These are phyloP conservation scores for Torulaspora delbrueckii DNA, from an alignment of 805 yeast genomes.

Conservation along the genomic window DNA sequence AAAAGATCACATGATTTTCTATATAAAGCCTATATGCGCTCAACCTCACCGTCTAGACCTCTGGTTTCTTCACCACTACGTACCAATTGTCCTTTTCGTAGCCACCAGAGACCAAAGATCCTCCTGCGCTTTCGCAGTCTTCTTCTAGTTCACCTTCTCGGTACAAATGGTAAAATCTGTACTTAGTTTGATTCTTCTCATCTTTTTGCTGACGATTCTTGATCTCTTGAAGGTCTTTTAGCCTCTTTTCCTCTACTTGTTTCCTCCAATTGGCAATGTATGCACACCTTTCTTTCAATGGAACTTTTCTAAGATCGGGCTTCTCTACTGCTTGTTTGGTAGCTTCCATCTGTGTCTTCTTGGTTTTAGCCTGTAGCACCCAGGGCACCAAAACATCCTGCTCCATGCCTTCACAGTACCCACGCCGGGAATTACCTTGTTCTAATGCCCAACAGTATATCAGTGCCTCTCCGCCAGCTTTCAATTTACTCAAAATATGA, in stretches of 20 bases:
- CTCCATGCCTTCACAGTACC: slow-evolving; percentile 85
- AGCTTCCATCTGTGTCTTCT: slow-evolving; percentile 29
- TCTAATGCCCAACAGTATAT: slow-evolving; percentile 97
- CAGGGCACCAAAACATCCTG: slow-evolving; percentile 96
- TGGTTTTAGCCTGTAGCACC: slow-evolving; percentile 60
- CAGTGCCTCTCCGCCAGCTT: slow-evolving; percentile 59
- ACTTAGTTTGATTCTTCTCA: slow-evolving; percentile 48
- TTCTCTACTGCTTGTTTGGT: slow-evolving; percentile 9
- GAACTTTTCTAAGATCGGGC: slow-evolving; percentile 25
- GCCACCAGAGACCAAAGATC: slow-evolving; percentile 59
- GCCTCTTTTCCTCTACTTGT: slow-evolving; percentile 25
- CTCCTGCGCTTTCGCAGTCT: slow-evolving; percentile 71
- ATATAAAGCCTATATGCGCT: background rate
- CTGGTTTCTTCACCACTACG: slow-evolving; percentile 44
- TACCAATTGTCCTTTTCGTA: slow-evolving; percentile 97
- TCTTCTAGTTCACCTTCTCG: slow-evolving; percentile 74
- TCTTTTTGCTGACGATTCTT: slow-evolving; percentile 20
- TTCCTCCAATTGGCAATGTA: slow-evolving; percentile 26
- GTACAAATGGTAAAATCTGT: slow-evolving; percentile 86
- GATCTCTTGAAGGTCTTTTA: slow-evolving; percentile 18
- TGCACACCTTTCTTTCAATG: slow-evolving; percentile 28
- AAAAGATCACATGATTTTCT: slow-evolving; percentile 3
- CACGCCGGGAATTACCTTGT: slow-evolving; percentile 81
- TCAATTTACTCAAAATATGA: slow-evolving; percentile 59
- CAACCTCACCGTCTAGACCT: background rate